A percentile compares a stretch with the other conserved stretches of the same genome.
Conservation (phyloP, 2,329 filamentous ascomycete species). For the Zymoseptoria brevis region DNA sequence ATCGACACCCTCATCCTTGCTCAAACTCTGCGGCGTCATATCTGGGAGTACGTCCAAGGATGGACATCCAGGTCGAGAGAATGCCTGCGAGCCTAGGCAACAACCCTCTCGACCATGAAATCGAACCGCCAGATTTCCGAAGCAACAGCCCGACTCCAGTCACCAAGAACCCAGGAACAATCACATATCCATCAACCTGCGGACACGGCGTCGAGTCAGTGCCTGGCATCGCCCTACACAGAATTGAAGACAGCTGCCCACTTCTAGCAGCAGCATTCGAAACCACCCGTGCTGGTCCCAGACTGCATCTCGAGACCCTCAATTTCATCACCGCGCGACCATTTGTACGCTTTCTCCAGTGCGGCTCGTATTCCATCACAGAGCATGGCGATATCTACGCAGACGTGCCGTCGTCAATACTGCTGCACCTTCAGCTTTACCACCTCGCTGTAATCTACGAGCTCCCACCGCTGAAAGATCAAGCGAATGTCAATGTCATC, state of each 20-base stretch:
- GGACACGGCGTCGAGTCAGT: conserved; percentile 28
- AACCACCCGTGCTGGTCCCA: conserved; percentile 23
- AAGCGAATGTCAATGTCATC: conserved; percentile 34
- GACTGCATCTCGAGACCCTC: conserved; percentile 33
- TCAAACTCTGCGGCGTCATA: not conserved
- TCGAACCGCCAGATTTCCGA: not conserved
- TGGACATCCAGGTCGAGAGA: not conserved
- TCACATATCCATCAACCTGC: conserved; percentile 27
- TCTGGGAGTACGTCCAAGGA: not conserved
- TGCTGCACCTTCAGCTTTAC: conserved; percentile 36
- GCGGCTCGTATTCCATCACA: conserved; percentile 30
- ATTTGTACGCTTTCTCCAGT: conserved; percentile 38
- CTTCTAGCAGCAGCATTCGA: conserved; percentile 37
- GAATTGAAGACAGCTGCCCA: conserved; percentile 31
- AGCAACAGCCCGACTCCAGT: not conserved
- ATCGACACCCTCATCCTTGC: too few relatives aligned
- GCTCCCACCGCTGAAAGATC: conserved; percentile 31
- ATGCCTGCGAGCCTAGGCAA: not conserved
- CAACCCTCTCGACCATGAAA: not conserved
- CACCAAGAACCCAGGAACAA: conserved; percentile 1
- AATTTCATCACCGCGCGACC: conserved; percentile 28
- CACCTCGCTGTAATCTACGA: conserved; percentile 36
- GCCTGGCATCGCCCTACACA: conserved; percentile 25
- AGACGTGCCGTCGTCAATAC: conserved; percentile 28
- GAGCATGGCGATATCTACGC: conserved; percentile 18